Evolutionary conservation across 331 rosid species (phyloP).

Genomic region (Stylosanthes scabra): DNA sequence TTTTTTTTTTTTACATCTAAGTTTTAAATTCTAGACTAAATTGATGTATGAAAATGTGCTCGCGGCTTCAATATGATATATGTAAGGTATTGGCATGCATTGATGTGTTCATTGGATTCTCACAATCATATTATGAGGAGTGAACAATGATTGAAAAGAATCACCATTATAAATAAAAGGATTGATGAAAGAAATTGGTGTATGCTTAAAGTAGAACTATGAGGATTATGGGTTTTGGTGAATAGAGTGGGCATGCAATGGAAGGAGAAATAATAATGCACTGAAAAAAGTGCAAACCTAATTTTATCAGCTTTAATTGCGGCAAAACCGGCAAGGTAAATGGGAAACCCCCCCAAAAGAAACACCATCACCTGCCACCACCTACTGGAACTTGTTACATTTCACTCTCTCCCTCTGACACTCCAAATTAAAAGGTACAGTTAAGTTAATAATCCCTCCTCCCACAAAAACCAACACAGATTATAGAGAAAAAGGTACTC

Average conservation of each 20-base stretch:
- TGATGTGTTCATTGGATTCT: background rate
- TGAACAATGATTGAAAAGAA: too few relatives aligned
- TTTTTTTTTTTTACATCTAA: background rate
- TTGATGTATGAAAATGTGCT: too few relatives aligned
- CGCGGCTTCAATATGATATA: too few relatives aligned
- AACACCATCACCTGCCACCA: slow-evolving; percentile 1
- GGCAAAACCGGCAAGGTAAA: background rate
- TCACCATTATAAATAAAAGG: too few relatives aligned
- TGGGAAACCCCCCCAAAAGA: background rate
- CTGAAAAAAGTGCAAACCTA: background rate
- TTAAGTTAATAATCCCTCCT: too few relatives aligned
- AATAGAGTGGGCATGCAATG: background rate
- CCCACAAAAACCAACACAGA: too few relatives aligned
- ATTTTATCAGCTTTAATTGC: background rate
- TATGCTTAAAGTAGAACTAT: background rate
- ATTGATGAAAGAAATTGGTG: too few relatives aligned
- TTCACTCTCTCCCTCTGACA: slow-evolving; percentile 12
- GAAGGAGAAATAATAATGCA: slow-evolving; percentile 14
- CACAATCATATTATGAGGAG: background rate
- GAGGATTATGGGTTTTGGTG: slow-evolving; percentile 8
- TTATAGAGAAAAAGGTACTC: too few relatives aligned
- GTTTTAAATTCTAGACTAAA: too few relatives aligned
- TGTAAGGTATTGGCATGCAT: background rate
- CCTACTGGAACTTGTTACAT: slow-evolving; percentile 30
- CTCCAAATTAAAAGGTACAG: background rate